Evolutionary conservation across 179 eudicot species (phyloP), one percentile per base, ranked within the genome.

Genomic region (Vitellaria paradoxa): DNA sequence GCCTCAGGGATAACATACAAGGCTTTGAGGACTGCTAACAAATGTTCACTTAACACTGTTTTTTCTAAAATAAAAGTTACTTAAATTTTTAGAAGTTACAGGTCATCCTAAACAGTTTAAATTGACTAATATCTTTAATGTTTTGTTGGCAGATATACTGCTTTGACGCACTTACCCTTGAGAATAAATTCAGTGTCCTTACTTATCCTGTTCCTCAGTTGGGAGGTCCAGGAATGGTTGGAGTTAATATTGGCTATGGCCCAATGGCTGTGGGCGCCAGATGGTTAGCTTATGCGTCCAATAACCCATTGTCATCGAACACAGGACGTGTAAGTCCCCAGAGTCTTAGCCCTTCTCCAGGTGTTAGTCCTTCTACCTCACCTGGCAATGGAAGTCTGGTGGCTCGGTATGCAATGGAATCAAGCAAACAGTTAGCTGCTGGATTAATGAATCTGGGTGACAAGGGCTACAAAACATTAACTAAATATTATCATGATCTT

Each of bases 231-330:
- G 98, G 97, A 76, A 60, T 81, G 66, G 77, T 70, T 70, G 96
- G 96, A 77, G 87, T 91, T 40, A 94, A 91, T 73, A 84, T 87
- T 47, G 98, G 97, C 64, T 93, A 90, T 87, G 99, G 99, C 65
- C 98, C 98, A 21, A 87, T 96, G 92, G 96, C 90, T 70, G 96
- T 96, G 60, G 99, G 98, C 49, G 86, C 98, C 7, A 87, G 99
- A 83, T 96, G 99, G 99, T 83, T 96, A 81, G 99, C 99, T 26
- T 96, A 92, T 89, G 87, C 97, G 77, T 89, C 94, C 40, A 92
- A 84, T 72, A 88, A 87, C 73, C 97, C 97, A 63, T 66, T 93
- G 76, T 70, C 85, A 78, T 82, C 89, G 57, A 89, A 86, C 82
- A 85, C 92, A 13, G 98, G 97, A 65, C 89, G 97, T 24, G 81